These are phyloP conservation scores for Agapanthus africanus DNA, from an alignment of 106 monocot genomes.

Conservation along the genomic window DNA sequence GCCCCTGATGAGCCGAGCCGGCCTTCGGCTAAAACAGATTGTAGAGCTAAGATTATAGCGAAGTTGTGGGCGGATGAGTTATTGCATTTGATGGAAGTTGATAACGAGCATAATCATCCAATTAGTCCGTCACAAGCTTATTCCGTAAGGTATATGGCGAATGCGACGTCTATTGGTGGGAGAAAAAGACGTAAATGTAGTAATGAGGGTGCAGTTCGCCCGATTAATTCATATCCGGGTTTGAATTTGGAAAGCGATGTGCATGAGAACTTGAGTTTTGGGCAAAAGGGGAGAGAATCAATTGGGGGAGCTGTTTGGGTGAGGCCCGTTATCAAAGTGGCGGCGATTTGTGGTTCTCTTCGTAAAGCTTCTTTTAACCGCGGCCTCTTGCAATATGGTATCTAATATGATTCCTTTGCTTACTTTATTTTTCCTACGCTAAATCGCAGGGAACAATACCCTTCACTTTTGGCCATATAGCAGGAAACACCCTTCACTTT, in stretches of 20 bases:
- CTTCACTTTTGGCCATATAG: too few species aligned
- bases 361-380: constrained; percentile 43
- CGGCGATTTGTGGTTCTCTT: constrained; percentile 50
- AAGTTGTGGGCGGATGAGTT: constrained; percentile 9
- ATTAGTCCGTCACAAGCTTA: not conserved
- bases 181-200: not conserved
- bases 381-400: constrained; percentile 53
- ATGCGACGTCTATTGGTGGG: not conserved
- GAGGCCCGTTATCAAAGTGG: constrained; percentile 28
- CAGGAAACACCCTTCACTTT: too few species aligned
- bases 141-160: not conserved
- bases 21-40: constrained; percentile 8
- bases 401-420: too few species aligned
- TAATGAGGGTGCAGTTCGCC: not conserved
- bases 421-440: too few species aligned
- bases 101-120: constrained; percentile 12
- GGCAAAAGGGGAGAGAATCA: not conserved
- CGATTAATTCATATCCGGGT: not conserved
- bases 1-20: constrained; percentile 4
- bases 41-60: constrained; percentile 5
- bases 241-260: not conserved
- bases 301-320: not conserved
- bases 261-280: constrained; percentile 9
- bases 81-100: constrained; percentile 10
- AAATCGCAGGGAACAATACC: too few species aligned